Base-by-base conservation (phyloP, 192 early-diverging fungal species). In the Linnemannia elongata region DNA sequence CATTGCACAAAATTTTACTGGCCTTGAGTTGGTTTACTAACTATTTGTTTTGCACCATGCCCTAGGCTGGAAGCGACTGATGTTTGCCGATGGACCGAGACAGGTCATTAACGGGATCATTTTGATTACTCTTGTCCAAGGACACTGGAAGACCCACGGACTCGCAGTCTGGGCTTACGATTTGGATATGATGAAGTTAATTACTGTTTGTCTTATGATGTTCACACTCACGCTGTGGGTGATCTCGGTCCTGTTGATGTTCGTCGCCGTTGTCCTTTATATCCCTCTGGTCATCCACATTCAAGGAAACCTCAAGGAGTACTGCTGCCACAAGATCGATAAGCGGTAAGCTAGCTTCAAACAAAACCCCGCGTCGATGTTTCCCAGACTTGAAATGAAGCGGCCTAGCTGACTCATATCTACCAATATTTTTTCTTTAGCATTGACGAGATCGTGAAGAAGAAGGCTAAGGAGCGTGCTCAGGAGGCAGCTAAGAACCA, bases 231-330 rank as follows among this genome's bases (percentile, higher is more conserved):
- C 91, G 36, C 82, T 96, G 15, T 96, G 94, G 92, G n/a, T 92
- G 24, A 78, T 94, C 54, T 91, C 90, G 24, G 81, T 93, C 33
- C 44, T 95, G 0, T 79, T 88, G n/a, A 91, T 96, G 71, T 33
- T 96, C 2, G 75, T 88, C 18, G 96, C 96, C 3, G 89, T 92
- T 36, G 74, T 95, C 41, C 74, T 96, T 9, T 97, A 97, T 83
- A 89, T 97, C 36, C 97, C 97, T 12, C 88, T 97, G 71, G 79
- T 96, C 47, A 93, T 91, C 78, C 91, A 92, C 24, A 96, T 97
- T 78, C 91, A 94, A 60, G 97, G 97, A 17, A 97, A 97, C 80
- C 78, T 97, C 55, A 97, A 97, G 82, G 97, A 97, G 76, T 97
- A 95, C 81, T 95, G 94, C 76, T 96, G 94, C 57, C 96, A 97